Conservation (phyloP, 2,329 filamentous ascomycete genomes). For the Didymella arachidicola region DNA sequence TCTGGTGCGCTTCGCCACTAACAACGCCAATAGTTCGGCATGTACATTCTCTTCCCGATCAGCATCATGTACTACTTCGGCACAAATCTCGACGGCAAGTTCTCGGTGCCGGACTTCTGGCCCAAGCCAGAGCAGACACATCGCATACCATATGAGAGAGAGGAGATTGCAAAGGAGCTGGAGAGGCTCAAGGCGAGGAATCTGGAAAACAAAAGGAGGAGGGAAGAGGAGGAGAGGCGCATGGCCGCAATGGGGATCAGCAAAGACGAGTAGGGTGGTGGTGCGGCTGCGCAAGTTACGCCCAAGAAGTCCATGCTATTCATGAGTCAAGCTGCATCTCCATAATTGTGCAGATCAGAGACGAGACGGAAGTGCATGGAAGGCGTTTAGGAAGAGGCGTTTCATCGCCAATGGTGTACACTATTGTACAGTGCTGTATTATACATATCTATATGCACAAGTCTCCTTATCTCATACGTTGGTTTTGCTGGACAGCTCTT, state of each 20-base stretch:
- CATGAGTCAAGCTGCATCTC: neutral
- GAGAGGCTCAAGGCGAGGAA: constrained; percentile 68
- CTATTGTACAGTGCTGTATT: constrained; percentile 40
- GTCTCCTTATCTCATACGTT: constrained; percentile 35
- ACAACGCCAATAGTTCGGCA: constrained; percentile 76
- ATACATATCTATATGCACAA: constrained; percentile 36
- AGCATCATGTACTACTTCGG: constrained; percentile 99
- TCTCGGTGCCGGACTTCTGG: constrained; percentile 92
- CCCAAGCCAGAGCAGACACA: constrained; percentile 81
- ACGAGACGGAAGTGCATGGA: constrained; percentile 21
- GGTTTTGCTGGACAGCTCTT: constrained; percentile 49
- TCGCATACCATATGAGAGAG: constrained; percentile 75
- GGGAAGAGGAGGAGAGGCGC: constrained; percentile 51
- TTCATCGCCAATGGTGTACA: constrained; percentile 22
- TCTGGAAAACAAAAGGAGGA: constrained; percentile 57
- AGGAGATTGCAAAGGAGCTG: constrained; percentile 85
- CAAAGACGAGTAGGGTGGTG: constrained; percentile 25
- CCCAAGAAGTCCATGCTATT: neutral
- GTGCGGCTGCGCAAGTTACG: neutral
- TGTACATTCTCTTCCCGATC: constrained; percentile 99
- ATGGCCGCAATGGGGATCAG: constrained; percentile 27
- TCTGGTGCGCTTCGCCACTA: constrained; percentile 5
- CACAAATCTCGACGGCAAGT: constrained; percentile 88
- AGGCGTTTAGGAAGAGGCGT: constrained; percentile 29
- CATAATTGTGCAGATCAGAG: neutral